Percentiles rank a stretch among this genome's conserved stretches.
phyloP scores from a whole-genome alignment of 495 filamentous ascomycete genomes.

The Penicillium atrosanguineum region DNA sequence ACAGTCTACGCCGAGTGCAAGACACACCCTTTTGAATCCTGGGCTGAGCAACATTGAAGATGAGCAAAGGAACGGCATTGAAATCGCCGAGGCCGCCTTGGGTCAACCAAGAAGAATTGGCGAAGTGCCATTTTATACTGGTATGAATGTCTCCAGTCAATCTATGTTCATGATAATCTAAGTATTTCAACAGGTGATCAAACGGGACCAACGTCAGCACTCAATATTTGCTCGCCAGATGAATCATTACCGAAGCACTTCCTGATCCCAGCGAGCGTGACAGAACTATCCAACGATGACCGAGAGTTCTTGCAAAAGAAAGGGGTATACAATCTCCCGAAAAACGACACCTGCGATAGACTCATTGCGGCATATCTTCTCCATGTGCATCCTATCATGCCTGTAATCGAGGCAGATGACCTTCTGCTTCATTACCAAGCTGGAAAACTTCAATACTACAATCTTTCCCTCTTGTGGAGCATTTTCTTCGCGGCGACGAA shows the following conservation, averaged over 20 bases:
- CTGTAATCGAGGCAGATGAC: slow-evolving; percentile 33
- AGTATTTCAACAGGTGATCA: slow-evolving; percentile 12
- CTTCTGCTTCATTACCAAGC: slow-evolving; percentile 26
- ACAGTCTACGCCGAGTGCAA: neutral
- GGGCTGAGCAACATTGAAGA: slow-evolving; percentile 2
- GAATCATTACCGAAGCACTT: slow-evolving; percentile 25
- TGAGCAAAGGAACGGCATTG: slow-evolving; percentile 29
- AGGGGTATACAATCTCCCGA: slow-evolving; percentile 29
- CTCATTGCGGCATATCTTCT: slow-evolving; percentile 34
- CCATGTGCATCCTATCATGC: slow-evolving; percentile 40
- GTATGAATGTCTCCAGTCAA: slow-evolving; percentile 1
- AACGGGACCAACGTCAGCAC: slow-evolving; percentile 24
- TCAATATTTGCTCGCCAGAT: slow-evolving; percentile 20
- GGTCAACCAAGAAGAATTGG: slow-evolving; percentile 16
- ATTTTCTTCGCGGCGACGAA: slow-evolving; percentile 40
- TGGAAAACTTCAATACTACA: slow-evolving; percentile 27
- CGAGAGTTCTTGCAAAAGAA: slow-evolving; percentile 26
- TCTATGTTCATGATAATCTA: neutral
- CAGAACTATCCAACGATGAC: slow-evolving; percentile 22
- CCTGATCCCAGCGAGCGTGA: slow-evolving; percentile 20
- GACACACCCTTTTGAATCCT: neutral
- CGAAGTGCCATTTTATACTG: slow-evolving; percentile 31
- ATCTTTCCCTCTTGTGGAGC: slow-evolving; percentile 39
- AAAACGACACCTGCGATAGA: slow-evolving; percentile 17
- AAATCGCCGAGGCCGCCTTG: slow-evolving; percentile 30